Evolutionary conservation across 257 asterid species (phyloP).

Genomic region (Phtheirospermum japonicum): DNA sequence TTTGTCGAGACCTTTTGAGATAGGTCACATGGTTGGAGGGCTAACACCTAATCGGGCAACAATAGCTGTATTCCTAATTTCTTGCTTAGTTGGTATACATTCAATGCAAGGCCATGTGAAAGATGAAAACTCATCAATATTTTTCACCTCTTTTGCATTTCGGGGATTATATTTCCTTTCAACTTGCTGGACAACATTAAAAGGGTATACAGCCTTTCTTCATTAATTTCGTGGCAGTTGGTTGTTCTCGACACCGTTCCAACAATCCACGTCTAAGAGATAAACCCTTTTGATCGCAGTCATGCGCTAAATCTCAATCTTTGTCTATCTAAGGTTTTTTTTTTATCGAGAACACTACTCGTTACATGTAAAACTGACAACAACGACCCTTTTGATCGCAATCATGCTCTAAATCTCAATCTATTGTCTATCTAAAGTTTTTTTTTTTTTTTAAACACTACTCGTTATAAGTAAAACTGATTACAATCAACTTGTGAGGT

Average conservation of each 20-base stretch:
- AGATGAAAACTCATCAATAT: slow-evolving; percentile 21
- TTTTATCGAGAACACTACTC: too few species aligned
- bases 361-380: too few species aligned
- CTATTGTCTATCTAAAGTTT: too few species aligned
- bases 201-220: slow-evolving; percentile 17
- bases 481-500: too few species aligned
- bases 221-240: slow-evolving; percentile 24
- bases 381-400: too few species aligned
- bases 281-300: too few species aligned
- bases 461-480: too few species aligned
- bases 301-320: too few species aligned
- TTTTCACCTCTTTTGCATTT: slow-evolving; percentile 9
- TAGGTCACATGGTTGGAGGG: background rate
- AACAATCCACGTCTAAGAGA: background rate
- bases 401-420: too few species aligned
- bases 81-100: slow-evolving; percentile 21
- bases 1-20: background rate
- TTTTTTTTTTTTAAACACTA: too few species aligned
- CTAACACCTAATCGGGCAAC: background rate
- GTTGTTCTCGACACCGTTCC: slow-evolving; percentile 3
- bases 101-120: slow-evolving; percentile 30
- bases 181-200: slow-evolving; percentile 22
- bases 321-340: too few species aligned
- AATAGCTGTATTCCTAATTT: background rate
- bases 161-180: slow-evolving; percentile 2